Evolutionary conservation across 331 rosid genomes (phyloP).

Genomic region (Rhamnella rubrinervis): DNA sequence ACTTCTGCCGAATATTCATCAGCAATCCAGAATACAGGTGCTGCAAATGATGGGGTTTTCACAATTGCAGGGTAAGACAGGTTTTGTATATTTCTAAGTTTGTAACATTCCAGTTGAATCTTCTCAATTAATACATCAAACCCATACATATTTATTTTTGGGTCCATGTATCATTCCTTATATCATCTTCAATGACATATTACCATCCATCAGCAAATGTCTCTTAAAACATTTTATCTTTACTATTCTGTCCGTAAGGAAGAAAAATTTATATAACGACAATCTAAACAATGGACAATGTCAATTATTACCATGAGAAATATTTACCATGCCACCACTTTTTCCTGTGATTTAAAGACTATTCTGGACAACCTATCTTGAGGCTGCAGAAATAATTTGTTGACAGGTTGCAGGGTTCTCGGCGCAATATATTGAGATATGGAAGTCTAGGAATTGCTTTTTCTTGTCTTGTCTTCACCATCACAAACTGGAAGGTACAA

Average conservation of each 20-base stretch:
- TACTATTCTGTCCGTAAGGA: no score
- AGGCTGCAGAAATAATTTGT: slow-evolving; percentile 66
- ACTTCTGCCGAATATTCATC: slow-evolving; percentile 40
- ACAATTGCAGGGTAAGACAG: slow-evolving; percentile 55
- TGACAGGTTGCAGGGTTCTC: slow-evolving; percentile 96
- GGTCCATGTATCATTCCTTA: not conserved
- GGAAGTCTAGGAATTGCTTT: slow-evolving; percentile 90
- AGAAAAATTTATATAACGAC: not conserved
- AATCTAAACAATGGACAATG: not conserved
- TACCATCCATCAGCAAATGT: no score
- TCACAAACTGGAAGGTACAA: slow-evolving; percentile 87
- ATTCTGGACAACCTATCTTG: slow-evolving; percentile 33
- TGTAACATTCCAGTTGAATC: slow-evolving; percentile 9
- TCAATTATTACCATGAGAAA: slow-evolving; percentile 21
- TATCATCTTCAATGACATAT: not conserved
- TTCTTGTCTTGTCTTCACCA: slow-evolving; percentile 72
- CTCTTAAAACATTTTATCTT: no score
- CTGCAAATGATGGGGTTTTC: slow-evolving; percentile 31
- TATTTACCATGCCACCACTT: slow-evolving; percentile 12
- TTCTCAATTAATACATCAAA: slow-evolving; percentile 9
- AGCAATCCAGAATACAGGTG: slow-evolving; percentile 30
- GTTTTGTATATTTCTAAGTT: slow-evolving; percentile 8
- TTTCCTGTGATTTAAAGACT: slow-evolving; percentile 15
- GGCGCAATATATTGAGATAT: slow-evolving; percentile 79
- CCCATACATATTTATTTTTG: slow-evolving; percentile 2